phyloP scores from a whole-genome alignment of 768 basidiomycete species.

The Amanita exitialis region DNA sequence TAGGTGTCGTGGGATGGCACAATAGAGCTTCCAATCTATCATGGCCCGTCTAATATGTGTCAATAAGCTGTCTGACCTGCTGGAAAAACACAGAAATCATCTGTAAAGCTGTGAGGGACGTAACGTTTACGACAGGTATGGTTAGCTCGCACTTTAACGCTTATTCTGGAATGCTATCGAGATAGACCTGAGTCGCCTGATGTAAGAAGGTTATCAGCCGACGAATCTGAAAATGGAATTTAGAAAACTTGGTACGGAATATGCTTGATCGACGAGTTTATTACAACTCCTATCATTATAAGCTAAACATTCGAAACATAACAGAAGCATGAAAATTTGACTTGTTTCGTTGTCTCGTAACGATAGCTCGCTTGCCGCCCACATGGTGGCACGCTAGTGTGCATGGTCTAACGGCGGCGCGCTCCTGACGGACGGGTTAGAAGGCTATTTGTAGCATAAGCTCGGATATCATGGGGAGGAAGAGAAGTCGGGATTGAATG shows the following conservation, averaged over 20 bases:
- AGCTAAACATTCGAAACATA: slow-evolving; percentile 6
- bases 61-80: neutral
- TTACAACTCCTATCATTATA: slow-evolving; percentile 5
- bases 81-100: neutral
- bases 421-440: neutral
- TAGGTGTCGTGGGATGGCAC: neutral
- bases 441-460: slow-evolving; percentile 6
- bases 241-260: neutral
- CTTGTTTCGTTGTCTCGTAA: neutral
- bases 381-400: neutral
- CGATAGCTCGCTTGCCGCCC: neutral
- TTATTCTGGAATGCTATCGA: slow-evolving; percentile 1
- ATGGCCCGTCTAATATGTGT: neutral
- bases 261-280: slow-evolving; percentile 5
- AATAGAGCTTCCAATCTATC: neutral
- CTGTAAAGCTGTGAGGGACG: neutral
- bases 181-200: neutral
- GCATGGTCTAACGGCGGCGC: slow-evolving; percentile 1
- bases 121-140: neutral
- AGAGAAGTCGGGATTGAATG: neutral
- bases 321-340: neutral
- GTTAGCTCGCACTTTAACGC: neutral
- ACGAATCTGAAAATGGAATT: slow-evolving; percentile 1
- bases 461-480: slow-evolving; percentile 3
- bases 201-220: slow-evolving; percentile 3